Percentiles rank a stretch among this genome's conserved stretches.
Conservation (phyloP, 2,329 filamentous ascomycete species). For the Exophiala spinifera region DNA sequence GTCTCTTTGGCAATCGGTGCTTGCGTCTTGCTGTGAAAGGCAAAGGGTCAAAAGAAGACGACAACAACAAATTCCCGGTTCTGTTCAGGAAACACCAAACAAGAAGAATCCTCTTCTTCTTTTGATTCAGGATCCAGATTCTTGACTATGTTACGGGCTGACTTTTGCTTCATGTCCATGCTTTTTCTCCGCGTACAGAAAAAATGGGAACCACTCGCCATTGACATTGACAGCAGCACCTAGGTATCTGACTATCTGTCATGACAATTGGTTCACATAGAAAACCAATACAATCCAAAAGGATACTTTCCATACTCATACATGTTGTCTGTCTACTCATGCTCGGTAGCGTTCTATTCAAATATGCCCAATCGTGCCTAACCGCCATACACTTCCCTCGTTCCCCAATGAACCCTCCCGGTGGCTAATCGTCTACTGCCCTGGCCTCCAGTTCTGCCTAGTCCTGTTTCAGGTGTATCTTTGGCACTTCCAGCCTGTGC, state of each 20-base stretch:
- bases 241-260: too few relatives aligned
- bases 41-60: too few relatives aligned
- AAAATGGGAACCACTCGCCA: background rate
- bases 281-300: background rate
- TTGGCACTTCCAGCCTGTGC: background rate
- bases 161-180: too few relatives aligned
- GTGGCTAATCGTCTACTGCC: too few relatives aligned
- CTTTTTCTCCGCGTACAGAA: background rate
- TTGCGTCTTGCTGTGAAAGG: background rate
- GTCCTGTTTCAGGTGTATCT: background rate
- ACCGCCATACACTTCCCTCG: background rate
- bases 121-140: too few relatives aligned
- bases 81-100: background rate
- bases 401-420: too few relatives aligned
- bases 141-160: background rate
- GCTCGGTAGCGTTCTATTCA: background rate
- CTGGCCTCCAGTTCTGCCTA: background rate
- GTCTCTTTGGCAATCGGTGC: background rate
- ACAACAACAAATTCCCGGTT: background rate
- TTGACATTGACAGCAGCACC: too few relatives aligned
- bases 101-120: too few relatives aligned
- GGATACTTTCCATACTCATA: constrained; percentile 1
- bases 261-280: too few relatives aligned
- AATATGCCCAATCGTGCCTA: background rate
- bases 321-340: background rate